Evolutionary conservation across 2,329 filamentous ascomycete species (phyloP), one percentile per base, ranked within the genome.

Genomic region (Penicillium sp.): DNA sequence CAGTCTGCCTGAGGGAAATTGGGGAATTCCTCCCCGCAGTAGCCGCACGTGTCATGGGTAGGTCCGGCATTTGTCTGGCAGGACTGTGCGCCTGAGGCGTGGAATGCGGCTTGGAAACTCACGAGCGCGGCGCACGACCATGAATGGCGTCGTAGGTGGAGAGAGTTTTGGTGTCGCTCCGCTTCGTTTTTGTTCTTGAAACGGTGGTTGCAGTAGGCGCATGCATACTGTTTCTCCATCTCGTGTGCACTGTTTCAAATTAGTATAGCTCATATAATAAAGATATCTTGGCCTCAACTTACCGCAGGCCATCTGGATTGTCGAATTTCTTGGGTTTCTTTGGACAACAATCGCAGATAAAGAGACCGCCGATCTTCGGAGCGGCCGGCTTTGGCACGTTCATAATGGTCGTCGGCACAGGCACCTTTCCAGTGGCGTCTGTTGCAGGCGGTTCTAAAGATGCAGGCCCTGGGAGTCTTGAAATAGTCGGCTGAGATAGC

Each of bases 161-260:
- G 84, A 14, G 92, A 96, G 69, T 97, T 97, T 69, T 96, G 92
- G 71, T 97, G 93, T 31, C 94, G 86, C 74, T 97, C 93, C 2
- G 92, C 92, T 77, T 97, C 94, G 67, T 97, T 97, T 77, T 97
- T 97, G 78, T 97, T 97, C 77, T 97, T 97, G 80, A 97, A 97
- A 11, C 93, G 87, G 71, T 97, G 97, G 40, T 89, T 89, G 73
- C 93, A 97, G 72, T 90, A 97, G 28, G 86, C 83, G 74, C 93
- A 97, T 60, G 90, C 90, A 73, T 97, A 97, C 75, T 97, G 93
- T 75, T 97, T 97, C 75, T 97, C 94, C 69, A 90, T 87, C 74
- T 94, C 90, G 72, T 97, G 93, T 42, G 87, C 79, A 61, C 93
- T 97, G 69, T 5, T 36, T 5, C 3, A 6, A 11, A 25, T 64